phyloP scores from a whole-genome alignment of 805 yeast species.

The Hanseniaspora vineae region DNA sequence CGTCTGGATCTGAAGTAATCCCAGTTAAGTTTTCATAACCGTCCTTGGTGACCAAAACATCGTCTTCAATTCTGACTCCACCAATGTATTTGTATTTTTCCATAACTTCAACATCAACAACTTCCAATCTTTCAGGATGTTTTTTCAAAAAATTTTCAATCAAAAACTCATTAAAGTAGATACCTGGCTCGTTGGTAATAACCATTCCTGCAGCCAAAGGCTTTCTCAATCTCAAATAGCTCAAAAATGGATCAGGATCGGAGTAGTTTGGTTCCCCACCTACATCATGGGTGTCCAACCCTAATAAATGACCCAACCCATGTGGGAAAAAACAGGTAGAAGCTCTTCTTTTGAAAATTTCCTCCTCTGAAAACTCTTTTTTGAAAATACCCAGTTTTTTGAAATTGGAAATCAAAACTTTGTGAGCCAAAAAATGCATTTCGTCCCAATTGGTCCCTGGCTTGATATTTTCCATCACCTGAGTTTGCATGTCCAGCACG shows the following conservation, averaged over 20 bases:
- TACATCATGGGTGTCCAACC: slow-evolving; percentile 94
- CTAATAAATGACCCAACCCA: slow-evolving; percentile 87
- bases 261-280: slow-evolving; percentile 80
- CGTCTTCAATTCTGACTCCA: slow-evolving; percentile 97
- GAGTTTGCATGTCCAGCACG: slow-evolving; percentile 72
- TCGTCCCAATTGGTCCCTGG: slow-evolving; percentile 86
- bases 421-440: slow-evolving; percentile 69
- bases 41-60: slow-evolving; percentile 57
- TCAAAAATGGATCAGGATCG: slow-evolving; percentile 66
- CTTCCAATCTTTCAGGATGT: slow-evolving; percentile 34
- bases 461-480: slow-evolving; percentile 55
- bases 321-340: slow-evolving; percentile 85
- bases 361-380: slow-evolving; percentile 40
- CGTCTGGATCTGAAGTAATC: slow-evolving; percentile 76
- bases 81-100: slow-evolving; percentile 79
- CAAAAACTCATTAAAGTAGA: slow-evolving; percentile 77
- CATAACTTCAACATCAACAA: slow-evolving; percentile 50
- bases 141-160: slow-evolving; percentile 46
- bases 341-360: slow-evolving; percentile 55
- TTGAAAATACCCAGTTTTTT: slow-evolving; percentile 65
- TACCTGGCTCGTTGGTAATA: slow-evolving; percentile 90
- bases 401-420: slow-evolving; percentile 58
- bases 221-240: slow-evolving; percentile 73
- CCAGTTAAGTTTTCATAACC: slow-evolving; percentile 77
- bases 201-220: slow-evolving; percentile 64